Percentiles rank a stretch among this genome's conserved stretches.
Conservation (phyloP, 352 stramenopile species). For the Pythium pectinolyticum region DNA sequence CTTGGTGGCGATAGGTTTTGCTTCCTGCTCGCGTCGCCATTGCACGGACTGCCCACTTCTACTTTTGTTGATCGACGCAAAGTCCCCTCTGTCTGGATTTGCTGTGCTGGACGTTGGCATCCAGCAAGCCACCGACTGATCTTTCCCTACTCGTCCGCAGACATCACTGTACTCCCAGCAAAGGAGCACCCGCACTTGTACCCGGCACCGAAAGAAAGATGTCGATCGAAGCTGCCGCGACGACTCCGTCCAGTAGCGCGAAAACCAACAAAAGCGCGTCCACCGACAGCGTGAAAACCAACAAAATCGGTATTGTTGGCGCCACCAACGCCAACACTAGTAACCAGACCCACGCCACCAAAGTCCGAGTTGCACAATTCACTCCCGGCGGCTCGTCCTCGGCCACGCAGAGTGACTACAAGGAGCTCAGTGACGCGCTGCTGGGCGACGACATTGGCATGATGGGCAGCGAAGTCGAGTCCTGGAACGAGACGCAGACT, state of each 20-base stretch:
- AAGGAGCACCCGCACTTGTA: background rate
- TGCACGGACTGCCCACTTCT: slow-evolving; percentile 22
- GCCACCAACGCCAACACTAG: background rate
- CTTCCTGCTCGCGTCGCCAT: background rate
- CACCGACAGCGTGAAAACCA: background rate
- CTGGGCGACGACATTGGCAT: slow-evolving; percentile 63
- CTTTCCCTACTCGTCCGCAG: slow-evolving; percentile 4
- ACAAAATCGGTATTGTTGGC: background rate
- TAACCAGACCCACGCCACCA: slow-evolving; percentile 1
- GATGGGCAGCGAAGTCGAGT: slow-evolving; percentile 66
- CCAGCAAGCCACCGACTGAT: slow-evolving; percentile 1
- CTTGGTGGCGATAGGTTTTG: background rate
- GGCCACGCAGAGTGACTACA: slow-evolving; percentile 26
- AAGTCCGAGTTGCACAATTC: slow-evolving; percentile 26
- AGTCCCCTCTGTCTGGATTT: slow-evolving; percentile 1
- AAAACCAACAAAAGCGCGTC: background rate
- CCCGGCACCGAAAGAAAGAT: slow-evolving; percentile 18
- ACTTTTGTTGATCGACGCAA: slow-evolving; percentile 26
- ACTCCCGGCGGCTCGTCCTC: slow-evolving; percentile 11
- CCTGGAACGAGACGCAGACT: slow-evolving; percentile 35
- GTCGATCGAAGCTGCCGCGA: slow-evolving; percentile 23
- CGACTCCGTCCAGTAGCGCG: slow-evolving; percentile 10
- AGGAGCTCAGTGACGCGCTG: slow-evolving; percentile 48
- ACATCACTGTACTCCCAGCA: background rate
- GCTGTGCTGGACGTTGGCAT: slow-evolving; percentile 4